Evolutionary conservation across 2,329 filamentous ascomycete genomes (phyloP).

Genomic region (Penicillium hordei): DNA sequence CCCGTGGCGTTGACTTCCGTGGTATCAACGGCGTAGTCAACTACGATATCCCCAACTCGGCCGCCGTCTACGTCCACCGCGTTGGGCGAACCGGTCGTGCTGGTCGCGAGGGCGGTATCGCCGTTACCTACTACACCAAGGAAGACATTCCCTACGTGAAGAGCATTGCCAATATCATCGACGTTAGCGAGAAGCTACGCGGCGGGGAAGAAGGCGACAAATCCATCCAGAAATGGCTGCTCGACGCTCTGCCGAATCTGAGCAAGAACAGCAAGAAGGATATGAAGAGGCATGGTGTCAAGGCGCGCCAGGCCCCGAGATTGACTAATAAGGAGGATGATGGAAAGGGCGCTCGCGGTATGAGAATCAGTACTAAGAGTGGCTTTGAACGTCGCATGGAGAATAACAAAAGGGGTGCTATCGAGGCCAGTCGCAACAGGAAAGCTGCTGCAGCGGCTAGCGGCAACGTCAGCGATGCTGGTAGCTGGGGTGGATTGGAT

Average conservation of each 20-base stretch:
- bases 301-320: conserved; percentile 58
- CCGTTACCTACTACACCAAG: conserved; percentile 92
- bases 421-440: conserved; percentile 41
- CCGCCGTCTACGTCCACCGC: conserved; percentile 87
- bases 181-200: conserved; percentile 71
- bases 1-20: conserved; percentile 89
- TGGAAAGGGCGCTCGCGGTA: conserved; percentile 41
- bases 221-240: conserved; percentile 77
- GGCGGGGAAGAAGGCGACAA: conserved; percentile 49
- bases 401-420: conserved; percentile 48
- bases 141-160: conserved; percentile 90
- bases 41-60: conserved; percentile 92
- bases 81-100: conserved; percentile 88
- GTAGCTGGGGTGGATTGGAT: conserved; percentile 42
- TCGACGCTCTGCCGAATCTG: conserved; percentile 81
- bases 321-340: conserved; percentile 46
- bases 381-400: conserved; percentile 50
- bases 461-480: conserved; percentile 33
- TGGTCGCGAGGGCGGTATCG: conserved; percentile 81
- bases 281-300: conserved; percentile 78
- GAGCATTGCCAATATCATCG: conserved; percentile 89
- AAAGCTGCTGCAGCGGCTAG: conserved; percentile 27
- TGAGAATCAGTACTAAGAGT: conserved; percentile 68
- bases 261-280: conserved; percentile 81
- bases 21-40: conserved; percentile 96